A percentile compares a stretch with the other conserved stretches of the same genome.
Evolutionary conservation across 1,139 yeast species (phyloP).

Genomic region (Taphrina populina): DNA sequence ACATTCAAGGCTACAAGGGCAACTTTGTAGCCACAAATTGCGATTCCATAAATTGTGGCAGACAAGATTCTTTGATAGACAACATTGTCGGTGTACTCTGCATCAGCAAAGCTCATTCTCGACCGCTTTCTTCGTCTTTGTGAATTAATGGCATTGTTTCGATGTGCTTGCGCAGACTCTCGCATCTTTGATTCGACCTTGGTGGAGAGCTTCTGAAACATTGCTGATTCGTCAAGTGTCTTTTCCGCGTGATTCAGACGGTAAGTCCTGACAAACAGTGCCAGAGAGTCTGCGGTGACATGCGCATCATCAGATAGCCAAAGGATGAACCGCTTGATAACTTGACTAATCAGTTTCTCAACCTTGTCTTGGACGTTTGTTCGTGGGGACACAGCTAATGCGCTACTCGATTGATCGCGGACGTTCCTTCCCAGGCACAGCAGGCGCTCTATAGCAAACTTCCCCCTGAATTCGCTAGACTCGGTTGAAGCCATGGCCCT

Average conservation of each 20-base stretch:
- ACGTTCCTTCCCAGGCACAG: constrained; percentile 22
- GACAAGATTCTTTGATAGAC: constrained; percentile 2
- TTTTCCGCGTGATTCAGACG: neutral
- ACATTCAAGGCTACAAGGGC: constrained; percentile 29
- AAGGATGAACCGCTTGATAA: neutral
- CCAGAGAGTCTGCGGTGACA: neutral
- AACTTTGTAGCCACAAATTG: constrained; percentile 14
- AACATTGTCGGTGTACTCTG: neutral
- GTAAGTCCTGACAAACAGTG: neutral
- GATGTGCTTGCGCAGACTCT: neutral
- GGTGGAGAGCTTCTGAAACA: neutral
- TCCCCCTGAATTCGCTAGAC: constrained; percentile 24
- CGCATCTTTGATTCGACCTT: neutral
- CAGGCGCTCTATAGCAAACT: constrained; percentile 29
- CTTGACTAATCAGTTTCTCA: neutral
- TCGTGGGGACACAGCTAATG: too few species aligned
- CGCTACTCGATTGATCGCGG: too few species aligned
- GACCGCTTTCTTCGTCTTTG: neutral
- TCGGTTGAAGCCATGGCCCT: neutral
- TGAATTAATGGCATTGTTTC: neutral
- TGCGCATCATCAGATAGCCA: constrained; percentile 17
- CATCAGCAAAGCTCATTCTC: neutral
- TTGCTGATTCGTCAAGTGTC: neutral
- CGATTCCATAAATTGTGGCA: constrained; percentile 29
- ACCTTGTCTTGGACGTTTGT: neutral